A percentile compares a stretch with the other conserved stretches of the same genome.
Conservation (phyloP, 306 rosid species). For the Clitoria ternatea region DNA sequence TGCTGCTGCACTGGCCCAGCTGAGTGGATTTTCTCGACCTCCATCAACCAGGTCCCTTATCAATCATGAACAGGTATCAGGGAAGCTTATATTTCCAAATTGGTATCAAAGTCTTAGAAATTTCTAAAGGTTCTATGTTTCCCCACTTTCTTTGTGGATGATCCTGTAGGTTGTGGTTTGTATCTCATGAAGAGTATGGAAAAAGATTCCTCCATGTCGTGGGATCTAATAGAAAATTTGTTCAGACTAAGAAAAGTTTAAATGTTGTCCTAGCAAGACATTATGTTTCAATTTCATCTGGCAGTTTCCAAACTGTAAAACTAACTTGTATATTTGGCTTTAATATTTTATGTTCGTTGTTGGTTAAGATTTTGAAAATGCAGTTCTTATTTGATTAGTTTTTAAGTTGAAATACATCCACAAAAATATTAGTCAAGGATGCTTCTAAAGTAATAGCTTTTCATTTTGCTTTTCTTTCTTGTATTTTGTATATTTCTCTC, state of each 20-base stretch:
- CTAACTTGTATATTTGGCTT: not conserved
- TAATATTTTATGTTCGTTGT: not conserved
- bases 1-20: constrained; percentile 92
- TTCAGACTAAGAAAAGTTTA: not conserved
- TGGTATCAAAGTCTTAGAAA: not conserved
- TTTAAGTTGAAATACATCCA: not conserved
- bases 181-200: not conserved
- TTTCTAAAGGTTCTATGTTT: not conserved
- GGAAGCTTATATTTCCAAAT: constrained; percentile 7
- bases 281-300: not conserved
- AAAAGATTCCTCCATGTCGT: not conserved
- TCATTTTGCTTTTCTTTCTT: not conserved
- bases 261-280: not conserved
- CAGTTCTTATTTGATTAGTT: not conserved
- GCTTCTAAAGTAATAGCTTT: not conserved
- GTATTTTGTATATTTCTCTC: not conserved
- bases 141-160: not conserved
- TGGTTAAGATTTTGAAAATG: not conserved
- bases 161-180: not conserved
- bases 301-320: not conserved
- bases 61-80: constrained; percentile 72
- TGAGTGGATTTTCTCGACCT: constrained; percentile 90
- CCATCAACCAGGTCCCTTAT: constrained; percentile 86
- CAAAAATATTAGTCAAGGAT: not conserved
- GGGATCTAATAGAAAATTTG: not conserved